Conservation (phyloP, 2,329 filamentous ascomycete genomes). For the Diaporthe capsici region DNA sequence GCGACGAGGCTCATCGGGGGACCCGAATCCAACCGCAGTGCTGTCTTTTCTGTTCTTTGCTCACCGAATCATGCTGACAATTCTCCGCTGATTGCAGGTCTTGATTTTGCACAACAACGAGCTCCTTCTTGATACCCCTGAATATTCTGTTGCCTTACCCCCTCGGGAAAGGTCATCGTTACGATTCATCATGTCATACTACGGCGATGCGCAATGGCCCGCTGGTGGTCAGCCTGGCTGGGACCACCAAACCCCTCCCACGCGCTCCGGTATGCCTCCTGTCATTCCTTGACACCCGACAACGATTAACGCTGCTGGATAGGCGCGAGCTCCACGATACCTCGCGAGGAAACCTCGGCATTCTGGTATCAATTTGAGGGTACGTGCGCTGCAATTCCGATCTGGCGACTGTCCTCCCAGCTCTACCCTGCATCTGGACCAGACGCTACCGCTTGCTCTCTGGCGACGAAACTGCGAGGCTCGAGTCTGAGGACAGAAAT, state of each 20-base stretch:
- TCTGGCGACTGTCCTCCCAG: neutral
- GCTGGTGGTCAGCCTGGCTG: constrained; percentile 46
- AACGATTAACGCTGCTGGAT: constrained; percentile 26
- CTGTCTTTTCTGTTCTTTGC: constrained; percentile 2
- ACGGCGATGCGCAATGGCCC: constrained; percentile 49
- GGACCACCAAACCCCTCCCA: constrained; percentile 49
- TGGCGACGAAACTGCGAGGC: neutral
- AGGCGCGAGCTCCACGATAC: constrained; percentile 54
- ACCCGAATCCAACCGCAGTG: neutral
- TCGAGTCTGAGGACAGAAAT: neutral
- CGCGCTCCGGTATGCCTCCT: constrained; percentile 47
- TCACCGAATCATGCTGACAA: constrained; percentile 36
- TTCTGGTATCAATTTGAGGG: constrained; percentile 55
- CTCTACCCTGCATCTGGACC: neutral
- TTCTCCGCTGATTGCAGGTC: constrained; percentile 27
- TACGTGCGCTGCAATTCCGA: constrained; percentile 48
- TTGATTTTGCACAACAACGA: constrained; percentile 30
- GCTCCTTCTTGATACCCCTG: constrained; percentile 27
- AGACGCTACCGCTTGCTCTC: neutral
- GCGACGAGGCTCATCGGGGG: neutral
- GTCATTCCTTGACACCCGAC: neutral
- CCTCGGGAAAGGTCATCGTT: neutral
- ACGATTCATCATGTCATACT: constrained; percentile 47
- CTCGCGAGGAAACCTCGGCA: constrained; percentile 51
- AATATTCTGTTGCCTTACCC: constrained; percentile 21